Conservation (phyloP, 495 filamentous ascomycete genomes). For the Cercophora sp. region DNA sequence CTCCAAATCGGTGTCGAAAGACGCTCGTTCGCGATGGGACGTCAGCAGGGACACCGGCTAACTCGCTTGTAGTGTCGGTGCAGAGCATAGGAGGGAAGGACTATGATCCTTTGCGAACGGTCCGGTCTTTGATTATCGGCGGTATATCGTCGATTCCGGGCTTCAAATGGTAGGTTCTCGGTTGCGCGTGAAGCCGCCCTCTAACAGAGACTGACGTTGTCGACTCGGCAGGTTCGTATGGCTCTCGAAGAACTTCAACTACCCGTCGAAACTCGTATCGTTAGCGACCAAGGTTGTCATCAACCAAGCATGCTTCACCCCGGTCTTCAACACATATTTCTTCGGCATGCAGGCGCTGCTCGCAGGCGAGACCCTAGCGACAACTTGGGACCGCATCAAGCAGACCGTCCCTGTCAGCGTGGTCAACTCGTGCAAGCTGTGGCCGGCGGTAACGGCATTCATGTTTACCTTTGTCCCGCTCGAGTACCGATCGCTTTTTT, state of each 20-base stretch:
- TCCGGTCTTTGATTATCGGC: constrained; percentile 70
- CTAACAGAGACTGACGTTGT: not conserved
- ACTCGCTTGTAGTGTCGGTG: constrained; percentile 64
- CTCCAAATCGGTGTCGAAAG: not conserved
- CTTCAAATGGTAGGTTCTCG: constrained; percentile 65
- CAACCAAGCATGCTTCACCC: constrained; percentile 80
- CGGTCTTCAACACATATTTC: constrained; percentile 87
- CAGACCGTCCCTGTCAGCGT: constrained; percentile 73
- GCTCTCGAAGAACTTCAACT: constrained; percentile 77
- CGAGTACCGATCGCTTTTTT: constrained; percentile 75
- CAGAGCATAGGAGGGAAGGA: constrained; percentile 58
- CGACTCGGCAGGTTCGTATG: constrained; percentile 64
- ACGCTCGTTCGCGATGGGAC: too few species aligned
- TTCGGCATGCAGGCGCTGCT: constrained; percentile 75
- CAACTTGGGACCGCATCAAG: constrained; percentile 65
- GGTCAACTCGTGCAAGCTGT: constrained; percentile 78
- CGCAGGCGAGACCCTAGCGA: constrained; percentile 53
- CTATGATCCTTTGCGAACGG: constrained; percentile 68
- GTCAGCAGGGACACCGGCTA: too few species aligned
- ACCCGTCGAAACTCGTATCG: constrained; percentile 62
- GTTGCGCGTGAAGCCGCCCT: not conserved
- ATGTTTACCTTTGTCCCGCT: constrained; percentile 79
- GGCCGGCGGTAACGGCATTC: constrained; percentile 85
- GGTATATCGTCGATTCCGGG: constrained; percentile 66
- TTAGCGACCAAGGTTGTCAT: constrained; percentile 71